phyloP scores from a whole-genome alignment of 2,329 filamentous ascomycete genomes.

The Trichophyton simii region DNA sequence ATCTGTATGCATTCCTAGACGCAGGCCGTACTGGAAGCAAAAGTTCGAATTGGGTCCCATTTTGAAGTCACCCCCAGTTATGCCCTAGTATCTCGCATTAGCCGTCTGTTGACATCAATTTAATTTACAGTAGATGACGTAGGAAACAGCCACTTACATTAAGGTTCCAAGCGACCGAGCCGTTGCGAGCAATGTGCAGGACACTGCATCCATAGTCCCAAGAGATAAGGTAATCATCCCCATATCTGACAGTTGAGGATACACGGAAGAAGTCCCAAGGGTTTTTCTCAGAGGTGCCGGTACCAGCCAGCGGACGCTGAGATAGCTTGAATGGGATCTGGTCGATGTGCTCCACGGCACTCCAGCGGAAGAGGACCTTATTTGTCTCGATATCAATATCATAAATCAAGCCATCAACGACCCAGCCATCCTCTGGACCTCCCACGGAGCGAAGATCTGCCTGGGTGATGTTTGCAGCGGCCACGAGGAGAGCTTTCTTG shows the following conservation, averaged over 20 bases:
- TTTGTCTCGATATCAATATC: slow-evolving; percentile 36
- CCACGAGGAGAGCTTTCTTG: slow-evolving; percentile 31
- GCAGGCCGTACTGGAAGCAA: slow-evolving; percentile 10
- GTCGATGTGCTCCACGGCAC: slow-evolving; percentile 34
- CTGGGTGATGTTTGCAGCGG: slow-evolving; percentile 28
- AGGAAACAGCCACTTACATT: slow-evolving; percentile 4
- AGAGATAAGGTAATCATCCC: slow-evolving; percentile 11
- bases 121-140: background rate
- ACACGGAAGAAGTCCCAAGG: slow-evolving; percentile 11
- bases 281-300: slow-evolving; percentile 3
- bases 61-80: slow-evolving; percentile 12
- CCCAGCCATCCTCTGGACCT: slow-evolving; percentile 28
- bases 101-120: background rate
- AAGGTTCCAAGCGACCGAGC: slow-evolving; percentile 8
- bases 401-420: slow-evolving; percentile 32
- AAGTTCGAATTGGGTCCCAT: slow-evolving; percentile 8
- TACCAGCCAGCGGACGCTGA: background rate
- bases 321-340: slow-evolving; percentile 5
- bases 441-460: slow-evolving; percentile 29
- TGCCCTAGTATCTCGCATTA: slow-evolving; percentile 6
- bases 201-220: slow-evolving; percentile 7
- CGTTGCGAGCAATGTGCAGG: slow-evolving; percentile 3
- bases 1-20: background rate
- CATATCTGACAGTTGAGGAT: slow-evolving; percentile 9
- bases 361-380: slow-evolving; percentile 37